Evolutionary conservation across 805 yeast genomes (phyloP).

Genomic region (Zygoascus biomembranicola): DNA sequence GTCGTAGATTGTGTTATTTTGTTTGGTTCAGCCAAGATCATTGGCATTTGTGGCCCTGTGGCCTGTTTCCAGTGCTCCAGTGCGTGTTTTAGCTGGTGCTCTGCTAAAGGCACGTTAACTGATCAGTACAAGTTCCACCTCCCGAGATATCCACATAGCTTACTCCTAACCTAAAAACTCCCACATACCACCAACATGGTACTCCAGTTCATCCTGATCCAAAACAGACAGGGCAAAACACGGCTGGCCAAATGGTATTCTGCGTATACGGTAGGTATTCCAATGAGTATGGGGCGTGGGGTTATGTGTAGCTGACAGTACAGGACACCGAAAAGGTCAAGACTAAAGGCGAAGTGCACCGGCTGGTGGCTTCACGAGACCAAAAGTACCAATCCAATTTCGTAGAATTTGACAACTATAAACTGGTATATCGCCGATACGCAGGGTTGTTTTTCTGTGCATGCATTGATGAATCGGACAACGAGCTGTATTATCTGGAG

Average conservation of each 20-base stretch:
- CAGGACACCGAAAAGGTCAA: constrained; percentile 39
- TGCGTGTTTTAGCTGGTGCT: no score
- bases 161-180: no score
- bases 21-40: no score
- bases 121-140: no score
- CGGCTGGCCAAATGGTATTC: constrained; percentile 76
- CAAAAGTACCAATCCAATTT: constrained; percentile 76
- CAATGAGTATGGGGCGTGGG: constrained; percentile 12
- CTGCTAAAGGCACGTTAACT: no score
- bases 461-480: constrained; percentile 71
- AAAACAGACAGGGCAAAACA: constrained; percentile 91
- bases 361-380: constrained; percentile 73
- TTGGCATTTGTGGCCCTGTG: no score
- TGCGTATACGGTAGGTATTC: constrained; percentile 31
- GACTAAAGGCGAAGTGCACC: constrained; percentile 59
- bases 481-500: constrained; percentile 75
- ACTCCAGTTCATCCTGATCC: constrained; percentile 68
- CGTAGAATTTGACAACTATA: constrained; percentile 58
- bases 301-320: neutral
- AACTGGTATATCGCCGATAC: constrained; percentile 77
- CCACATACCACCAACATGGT: constrained; percentile 41
- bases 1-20: no score
- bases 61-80: no score
- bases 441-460: constrained; percentile 89
- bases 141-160: no score